Conservation (phyloP, 805 yeast species). For the Metschnikowia similis region DNA sequence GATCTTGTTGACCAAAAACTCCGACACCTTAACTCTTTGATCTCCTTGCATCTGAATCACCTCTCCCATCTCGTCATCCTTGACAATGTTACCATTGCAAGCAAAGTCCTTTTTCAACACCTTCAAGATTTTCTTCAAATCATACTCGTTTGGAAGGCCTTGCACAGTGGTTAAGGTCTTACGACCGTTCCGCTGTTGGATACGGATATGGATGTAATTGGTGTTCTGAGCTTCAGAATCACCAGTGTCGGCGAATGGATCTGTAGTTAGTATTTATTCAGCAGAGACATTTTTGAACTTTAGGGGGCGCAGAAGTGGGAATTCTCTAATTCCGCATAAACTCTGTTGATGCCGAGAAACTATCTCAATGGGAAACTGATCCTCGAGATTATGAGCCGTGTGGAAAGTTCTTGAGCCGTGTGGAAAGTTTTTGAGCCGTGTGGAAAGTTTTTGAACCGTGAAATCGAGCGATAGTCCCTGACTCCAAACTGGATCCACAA, state of each 20-base stretch:
- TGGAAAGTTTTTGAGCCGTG: too few species aligned
- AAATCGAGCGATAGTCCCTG: too few species aligned
- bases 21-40: conserved; percentile 94
- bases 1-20: conserved; percentile 81
- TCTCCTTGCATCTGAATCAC: conserved; percentile 98
- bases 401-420: too few species aligned
- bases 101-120: conserved; percentile 97
- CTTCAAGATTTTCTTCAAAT: conserved; percentile 86
- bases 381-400: too few species aligned
- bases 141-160: conserved; percentile 94
- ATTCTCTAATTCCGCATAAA: too few species aligned
- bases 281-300: too few species aligned
- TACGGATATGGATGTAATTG: conserved; percentile 95
- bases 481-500: too few species aligned
- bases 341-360: too few species aligned
- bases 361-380: too few species aligned
- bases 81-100: conserved; percentile 96
- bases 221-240: conserved; percentile 97
- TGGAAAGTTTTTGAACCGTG: too few species aligned
- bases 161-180: conserved; percentile 97
- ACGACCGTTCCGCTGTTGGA: conserved; percentile 99
- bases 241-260: conserved; percentile 99
- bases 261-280: conserved; percentile 30
- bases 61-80: conserved; percentile 93
- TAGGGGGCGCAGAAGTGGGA: too few species aligned